These are phyloP conservation scores for Calonectria ilicicola DNA, from an alignment of 2,329 filamentous ascomycete genomes.

Conservation along the genomic window DNA sequence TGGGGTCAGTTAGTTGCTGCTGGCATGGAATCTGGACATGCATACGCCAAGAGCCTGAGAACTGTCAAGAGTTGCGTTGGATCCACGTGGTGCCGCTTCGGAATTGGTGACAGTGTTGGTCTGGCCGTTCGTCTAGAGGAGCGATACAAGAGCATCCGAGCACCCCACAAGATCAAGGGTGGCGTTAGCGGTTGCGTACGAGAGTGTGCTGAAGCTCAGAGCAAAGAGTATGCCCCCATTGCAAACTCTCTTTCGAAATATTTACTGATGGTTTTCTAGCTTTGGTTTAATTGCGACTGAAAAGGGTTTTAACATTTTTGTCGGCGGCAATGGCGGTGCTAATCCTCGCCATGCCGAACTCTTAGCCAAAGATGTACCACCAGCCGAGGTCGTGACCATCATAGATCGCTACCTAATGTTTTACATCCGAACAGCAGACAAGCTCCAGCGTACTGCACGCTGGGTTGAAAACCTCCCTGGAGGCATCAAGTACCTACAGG, in stretches of 20 bases:
- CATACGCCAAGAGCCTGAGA: conserved; percentile 88
- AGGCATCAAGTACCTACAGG: conserved; percentile 83
- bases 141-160: conserved; percentile 91
- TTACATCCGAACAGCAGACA: conserved; percentile 93
- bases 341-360: conserved; percentile 86
- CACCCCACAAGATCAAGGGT: conserved; percentile 91
- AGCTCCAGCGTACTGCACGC: conserved; percentile 86
- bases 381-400: conserved; percentile 84
- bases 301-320: conserved; percentile 93
- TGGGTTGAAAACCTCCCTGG: conserved; percentile 90
- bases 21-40: conserved; percentile 91
- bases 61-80: conserved; percentile 95
- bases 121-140: conserved; percentile 91
- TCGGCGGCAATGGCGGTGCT: conserved; percentile 89
- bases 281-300: conserved; percentile 94
- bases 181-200: conserved; percentile 92
- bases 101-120: conserved; percentile 89
- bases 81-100: conserved; percentile 90
- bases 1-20: conserved; percentile 85
- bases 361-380: conserved; percentile 86
- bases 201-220: conserved; percentile 92
- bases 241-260: neutral
- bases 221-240: conserved; percentile 76
- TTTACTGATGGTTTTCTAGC: conserved; percentile 52
- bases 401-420: conserved; percentile 92